phyloP scores from a whole-genome alignment of 371 early-diverging fungal species.

The Syncephalastrum racemosum region DNA sequence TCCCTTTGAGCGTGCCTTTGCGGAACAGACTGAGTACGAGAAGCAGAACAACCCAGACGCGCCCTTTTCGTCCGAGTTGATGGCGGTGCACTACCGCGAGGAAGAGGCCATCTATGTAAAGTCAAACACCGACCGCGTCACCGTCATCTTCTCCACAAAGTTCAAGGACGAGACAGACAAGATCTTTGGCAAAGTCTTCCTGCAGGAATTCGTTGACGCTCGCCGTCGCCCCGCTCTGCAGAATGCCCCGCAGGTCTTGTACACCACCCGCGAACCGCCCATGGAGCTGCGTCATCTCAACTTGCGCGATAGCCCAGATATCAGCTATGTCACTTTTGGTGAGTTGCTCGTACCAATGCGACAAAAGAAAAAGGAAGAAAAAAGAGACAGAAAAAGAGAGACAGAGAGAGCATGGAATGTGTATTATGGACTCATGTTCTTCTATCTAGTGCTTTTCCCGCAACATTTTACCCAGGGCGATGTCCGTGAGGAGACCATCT shows the following conservation, averaged over 20 bases:
- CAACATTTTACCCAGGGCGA: slow-evolving; percentile 78
- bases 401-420: not conserved
- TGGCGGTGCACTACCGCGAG: slow-evolving; percentile 91
- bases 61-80: slow-evolving; percentile 56
- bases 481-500: slow-evolving; percentile 85
- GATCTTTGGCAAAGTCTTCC: slow-evolving; percentile 93
- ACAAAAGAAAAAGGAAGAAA: not conserved
- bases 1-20: slow-evolving; percentile 91
- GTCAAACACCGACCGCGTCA: slow-evolving; percentile 90
- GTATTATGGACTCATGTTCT: slow-evolving; percentile 6
- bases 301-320: slow-evolving; percentile 64
- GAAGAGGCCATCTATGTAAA: slow-evolving; percentile 92
- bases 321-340: slow-evolving; percentile 97
- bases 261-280: slow-evolving; percentile 91
- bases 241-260: slow-evolving; percentile 95
- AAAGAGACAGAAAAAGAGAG: not conserved
- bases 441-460: slow-evolving; percentile 83
- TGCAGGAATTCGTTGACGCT: slow-evolving; percentile 99
- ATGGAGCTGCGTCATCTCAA: slow-evolving; percentile 86
- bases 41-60: slow-evolving; percentile 61
- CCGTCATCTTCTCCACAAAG: slow-evolving; percentile 93
- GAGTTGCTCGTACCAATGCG: too few species aligned
- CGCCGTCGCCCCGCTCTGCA: slow-evolving; percentile 87
- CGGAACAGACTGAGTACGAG: slow-evolving; percentile 76
- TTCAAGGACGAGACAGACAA: slow-evolving; percentile 97